Base-by-base conservation (phyloP, 495 filamentous ascomycete species). In the Glutinoglossum americanum region DNA sequence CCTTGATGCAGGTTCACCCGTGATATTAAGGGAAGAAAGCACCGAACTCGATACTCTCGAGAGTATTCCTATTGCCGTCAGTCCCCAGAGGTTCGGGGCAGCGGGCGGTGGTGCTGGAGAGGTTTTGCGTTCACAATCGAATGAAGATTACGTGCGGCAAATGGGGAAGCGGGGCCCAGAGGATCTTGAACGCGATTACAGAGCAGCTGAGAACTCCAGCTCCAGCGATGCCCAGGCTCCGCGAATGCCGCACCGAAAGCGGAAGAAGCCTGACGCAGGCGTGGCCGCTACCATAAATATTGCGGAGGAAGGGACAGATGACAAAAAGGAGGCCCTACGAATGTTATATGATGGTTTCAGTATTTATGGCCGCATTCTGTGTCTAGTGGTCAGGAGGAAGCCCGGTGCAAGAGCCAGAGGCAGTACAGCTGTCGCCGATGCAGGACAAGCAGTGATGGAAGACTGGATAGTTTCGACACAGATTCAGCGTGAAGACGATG, bases 281-380 rank as follows among this genome's bases (percentile, higher is more conserved):
- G 35, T 28, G 9, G 61, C 60, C 11, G 54, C 26, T 26, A 39
- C 62, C 9, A 64, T 64, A 48, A 35, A 28, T 3, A 51, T 61
- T 15, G 21, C 10, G 19, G n/a, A 69, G 23, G 69, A 63, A n/a
- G 65, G 62, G 23, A 58, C 58, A 6, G 86, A 93, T 56, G 85
- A 94, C 64, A 87, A 88, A 69, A 96, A 97, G 73, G 67, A 93
- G 61, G 76, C 74, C 1, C 75, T 95, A 67, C 77, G 80, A 56
- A 94, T 88, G 27, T 81, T 82, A 25, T 97, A 96, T 67, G 89
- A 97, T 62, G 90, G 92, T 33, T 98, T 95, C 68, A 82, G 80
- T 63, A 96, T 98, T 67, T 89, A 92, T 69, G 86, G 90, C 8
- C 83, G 87, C 59, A 85, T 94, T 32, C 73, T 98, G 39, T 97